Evolutionary conservation across 768 basidiomycete genomes (phyloP), one percentile per base, ranked within the genome.

Genomic region (Lactarius pseudohatsudake): DNA sequence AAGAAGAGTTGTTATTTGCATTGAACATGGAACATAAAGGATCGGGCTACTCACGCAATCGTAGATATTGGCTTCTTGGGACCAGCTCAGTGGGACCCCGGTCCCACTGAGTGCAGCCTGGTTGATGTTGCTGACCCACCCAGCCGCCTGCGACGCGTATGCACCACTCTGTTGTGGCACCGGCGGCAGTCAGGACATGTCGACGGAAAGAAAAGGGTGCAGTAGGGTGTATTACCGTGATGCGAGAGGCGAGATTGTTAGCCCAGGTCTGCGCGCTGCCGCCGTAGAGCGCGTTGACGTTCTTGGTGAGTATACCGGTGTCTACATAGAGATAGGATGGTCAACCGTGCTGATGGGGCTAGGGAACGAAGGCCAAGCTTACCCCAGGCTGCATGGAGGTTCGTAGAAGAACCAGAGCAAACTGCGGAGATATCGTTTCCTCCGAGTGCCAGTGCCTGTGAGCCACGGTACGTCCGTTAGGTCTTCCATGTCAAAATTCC

Each of bases 381-480:
- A 47, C 63, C 43, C 36, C 63, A 59, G 45, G 57, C 70, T 13
- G 81, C 72, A 66, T 83, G 83, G 50, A 83, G 71, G 69, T 84
- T 82, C 20, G 78, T 81, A 4, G 69, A 75, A 8, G 73, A 67
- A 15, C 81, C 81, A 58, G 69, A 74, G 70, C 81, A 84, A 43
- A 65, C 78, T 18, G 76, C 79, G 43, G 61, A 69, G 40, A 84
- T 81, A 26, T 74, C 73, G 68, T 83, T 83, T 16, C 82, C 82
- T n/a, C 82, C 82, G 1, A 77, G 72, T 65, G 74, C 77, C 40
- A 75, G 65, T 28, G 78, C 80, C 76, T 69, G 56, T 34, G 22
- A 11, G 53, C 59, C 28, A 38, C n/a, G 11, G 18, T 9, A 43
- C 22, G 26, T 9, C 55, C 5, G 43, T 63, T 55, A 16, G 40